Evolutionary conservation across 768 basidiomycete species (phyloP).

Genomic region (Tricholomella constricta): DNA sequence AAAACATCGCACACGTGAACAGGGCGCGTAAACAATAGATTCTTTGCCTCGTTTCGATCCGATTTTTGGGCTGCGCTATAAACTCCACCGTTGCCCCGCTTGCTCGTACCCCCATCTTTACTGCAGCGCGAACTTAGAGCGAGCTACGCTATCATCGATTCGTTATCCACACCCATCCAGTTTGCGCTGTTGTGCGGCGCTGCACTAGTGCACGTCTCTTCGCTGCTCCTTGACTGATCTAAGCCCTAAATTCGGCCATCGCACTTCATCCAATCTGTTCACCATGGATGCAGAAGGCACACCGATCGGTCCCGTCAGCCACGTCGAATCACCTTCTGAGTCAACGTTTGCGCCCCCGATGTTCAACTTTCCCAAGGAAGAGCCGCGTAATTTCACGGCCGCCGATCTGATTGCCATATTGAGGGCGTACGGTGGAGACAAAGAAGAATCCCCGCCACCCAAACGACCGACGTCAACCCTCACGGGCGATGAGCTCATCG

Average conservation of each 20-base stretch:
- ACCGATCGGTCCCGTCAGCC: background rate
- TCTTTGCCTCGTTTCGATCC: background rate
- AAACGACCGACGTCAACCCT: background rate
- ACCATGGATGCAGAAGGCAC: background rate
- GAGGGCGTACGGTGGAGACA: background rate
- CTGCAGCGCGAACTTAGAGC: too few relatives aligned
- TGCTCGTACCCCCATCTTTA: too few relatives aligned
- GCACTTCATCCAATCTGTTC: background rate
- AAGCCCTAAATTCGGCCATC: too few relatives aligned
- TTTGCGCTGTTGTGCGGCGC: too few relatives aligned
- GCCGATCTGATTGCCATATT: constrained; percentile 16
- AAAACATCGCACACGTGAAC: too few relatives aligned
- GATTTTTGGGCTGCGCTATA: background rate
- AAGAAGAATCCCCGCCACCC: background rate
- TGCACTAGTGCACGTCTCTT: too few relatives aligned
- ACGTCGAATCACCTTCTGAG: background rate
- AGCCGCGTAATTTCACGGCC: constrained; percentile 12
- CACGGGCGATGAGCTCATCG: constrained; percentile 1
- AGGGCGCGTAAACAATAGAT: background rate
- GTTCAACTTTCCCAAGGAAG: constrained; percentile 13
- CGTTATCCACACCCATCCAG: too few relatives aligned
- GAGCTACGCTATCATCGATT: too few relatives aligned
- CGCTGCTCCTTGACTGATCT: too few relatives aligned
- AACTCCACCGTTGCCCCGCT: too few relatives aligned
- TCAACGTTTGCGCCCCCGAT: background rate